These are phyloP conservation scores for Massariosphaeria phaeospora DNA, from an alignment of 495 filamentous ascomycete genomes.

Conservation along the genomic window DNA sequence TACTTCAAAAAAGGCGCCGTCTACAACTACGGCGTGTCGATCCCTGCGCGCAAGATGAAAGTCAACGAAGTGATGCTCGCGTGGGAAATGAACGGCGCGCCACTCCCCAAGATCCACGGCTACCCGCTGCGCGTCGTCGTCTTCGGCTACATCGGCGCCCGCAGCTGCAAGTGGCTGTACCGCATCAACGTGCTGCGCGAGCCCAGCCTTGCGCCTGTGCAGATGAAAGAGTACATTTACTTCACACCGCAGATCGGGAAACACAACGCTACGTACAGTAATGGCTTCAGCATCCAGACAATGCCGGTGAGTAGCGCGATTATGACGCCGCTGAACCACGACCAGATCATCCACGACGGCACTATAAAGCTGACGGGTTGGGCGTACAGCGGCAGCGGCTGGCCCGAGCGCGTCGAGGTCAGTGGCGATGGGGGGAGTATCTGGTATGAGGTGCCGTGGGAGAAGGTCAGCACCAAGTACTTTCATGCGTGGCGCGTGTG, in stretches of 20 bases:
- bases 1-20: slow-evolving; percentile 61
- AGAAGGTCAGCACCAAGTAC: slow-evolving; percentile 51
- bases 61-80: slow-evolving; percentile 61
- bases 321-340: slow-evolving; percentile 51
- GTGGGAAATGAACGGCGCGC: slow-evolving; percentile 67
- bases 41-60: slow-evolving; percentile 62
- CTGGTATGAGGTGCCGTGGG: slow-evolving; percentile 53
- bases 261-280: slow-evolving; percentile 50
- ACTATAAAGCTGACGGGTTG: slow-evolving; percentile 51
- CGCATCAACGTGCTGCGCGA: slow-evolving; percentile 48
- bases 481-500: slow-evolving; percentile 53
- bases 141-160: slow-evolving; percentile 58
- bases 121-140: slow-evolving; percentile 59
- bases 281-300: slow-evolving; percentile 58
- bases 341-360: slow-evolving; percentile 52
- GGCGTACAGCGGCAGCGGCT: slow-evolving; percentile 59
- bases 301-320: slow-evolving; percentile 61
- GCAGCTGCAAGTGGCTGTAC: slow-evolving; percentile 56
- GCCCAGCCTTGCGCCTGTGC: slow-evolving; percentile 41
- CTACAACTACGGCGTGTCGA: slow-evolving; percentile 59
- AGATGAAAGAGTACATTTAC: slow-evolving; percentile 54
- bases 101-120: slow-evolving; percentile 61
- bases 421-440: slow-evolving; percentile 52
- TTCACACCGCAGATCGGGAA: slow-evolving; percentile 57
- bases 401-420: slow-evolving; percentile 56